Evolutionary conservation across 345 rosid species (phyloP), one percentile per base, ranked within the genome.

Genomic region (Carallia pectinifolia): DNA sequence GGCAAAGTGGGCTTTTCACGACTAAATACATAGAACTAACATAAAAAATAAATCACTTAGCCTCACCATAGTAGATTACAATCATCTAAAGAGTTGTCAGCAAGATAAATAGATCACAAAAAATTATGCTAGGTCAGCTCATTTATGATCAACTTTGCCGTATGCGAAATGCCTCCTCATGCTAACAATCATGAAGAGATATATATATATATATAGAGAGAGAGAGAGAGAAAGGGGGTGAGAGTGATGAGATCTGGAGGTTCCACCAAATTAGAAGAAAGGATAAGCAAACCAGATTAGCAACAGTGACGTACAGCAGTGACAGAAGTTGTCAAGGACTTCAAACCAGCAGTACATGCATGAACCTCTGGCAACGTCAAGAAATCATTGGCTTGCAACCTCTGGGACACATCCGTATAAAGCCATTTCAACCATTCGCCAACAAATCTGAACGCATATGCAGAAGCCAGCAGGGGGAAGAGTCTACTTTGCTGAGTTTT

Each of bases 361-460:
- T 95, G 99, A 79, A 88, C 96, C 84, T 95, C 99, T 2, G 99
- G 92, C 85, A 95, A 82, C 18, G 92, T 95, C 54, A 98, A 77
- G 75, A 92, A 92, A 84, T 95, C 99, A 74, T 77, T 86, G 72
- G 90, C 96, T 76, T 88, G 90, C 84, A 95, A 74, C 76, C 90
- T 88, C 80, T 82, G 82, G 44, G 92, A 90, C 64, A 95, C 99
- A 84, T 95, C 98, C 75, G 77, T 82, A 72, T 92, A 90, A 40
- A 95, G 89, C 97, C 92, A 90, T 58, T 89, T 89, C 82, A 95
- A 87, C 99, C 99, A 92, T 81, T 95, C 98, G 55, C 99, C 94
- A 58, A 90, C 98, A 74, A 92, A 89, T 81, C 98, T 88, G 73
- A 89, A 95, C 69, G 99, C 99, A 80, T 92, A 95, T 40, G 99